phyloP scores from a whole-genome alignment of 177 flowering plant species.

The Vitis hybrid region DNA sequence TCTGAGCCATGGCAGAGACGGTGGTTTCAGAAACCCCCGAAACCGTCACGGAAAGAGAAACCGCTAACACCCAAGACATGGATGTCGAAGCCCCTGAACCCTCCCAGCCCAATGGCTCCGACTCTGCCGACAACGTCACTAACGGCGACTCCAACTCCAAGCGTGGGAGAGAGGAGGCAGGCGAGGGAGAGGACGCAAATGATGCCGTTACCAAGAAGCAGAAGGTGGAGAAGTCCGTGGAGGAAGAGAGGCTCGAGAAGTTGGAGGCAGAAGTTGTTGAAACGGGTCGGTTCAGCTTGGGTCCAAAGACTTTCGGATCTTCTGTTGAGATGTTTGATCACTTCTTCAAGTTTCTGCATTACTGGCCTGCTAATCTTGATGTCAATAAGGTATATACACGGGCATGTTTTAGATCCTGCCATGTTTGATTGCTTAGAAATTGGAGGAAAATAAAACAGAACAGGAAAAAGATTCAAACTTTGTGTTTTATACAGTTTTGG shows the following conservation, averaged over 20 bases:
- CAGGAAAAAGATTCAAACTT: too few relatives aligned
- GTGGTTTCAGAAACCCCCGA: conserved; percentile 7
- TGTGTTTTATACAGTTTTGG: too few relatives aligned
- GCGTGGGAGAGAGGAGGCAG: conserved; percentile 46
- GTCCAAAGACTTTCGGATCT: conserved; percentile 69
- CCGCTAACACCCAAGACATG: conserved; percentile 24
- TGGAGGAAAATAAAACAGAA: not conserved
- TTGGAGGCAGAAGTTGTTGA: conserved; percentile 6
- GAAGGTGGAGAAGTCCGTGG: conserved; percentile 50
- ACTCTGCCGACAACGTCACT: not conserved
- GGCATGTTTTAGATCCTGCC: not conserved
- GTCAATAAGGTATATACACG: conserved; percentile 60
- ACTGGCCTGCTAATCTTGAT: conserved; percentile 67
- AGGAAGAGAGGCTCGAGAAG: conserved; percentile 38
- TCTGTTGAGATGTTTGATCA: conserved; percentile 80
- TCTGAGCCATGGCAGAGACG: conserved; percentile 19
- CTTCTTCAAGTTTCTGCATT: conserved; percentile 66
- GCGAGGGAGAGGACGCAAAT: conserved; percentile 17
- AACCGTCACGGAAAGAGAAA: conserved; percentile 1
- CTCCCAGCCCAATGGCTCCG: not conserved
- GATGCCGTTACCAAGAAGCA: conserved; percentile 40
- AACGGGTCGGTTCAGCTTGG: conserved; percentile 42
- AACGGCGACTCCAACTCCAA: conserved; percentile 30
- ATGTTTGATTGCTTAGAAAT: not conserved
- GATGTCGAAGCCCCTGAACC: conserved; percentile 22